These are phyloP conservation scores for Calonectria honghensis DNA, from an alignment of 2,329 filamentous ascomycete genomes.

Conservation along the genomic window DNA sequence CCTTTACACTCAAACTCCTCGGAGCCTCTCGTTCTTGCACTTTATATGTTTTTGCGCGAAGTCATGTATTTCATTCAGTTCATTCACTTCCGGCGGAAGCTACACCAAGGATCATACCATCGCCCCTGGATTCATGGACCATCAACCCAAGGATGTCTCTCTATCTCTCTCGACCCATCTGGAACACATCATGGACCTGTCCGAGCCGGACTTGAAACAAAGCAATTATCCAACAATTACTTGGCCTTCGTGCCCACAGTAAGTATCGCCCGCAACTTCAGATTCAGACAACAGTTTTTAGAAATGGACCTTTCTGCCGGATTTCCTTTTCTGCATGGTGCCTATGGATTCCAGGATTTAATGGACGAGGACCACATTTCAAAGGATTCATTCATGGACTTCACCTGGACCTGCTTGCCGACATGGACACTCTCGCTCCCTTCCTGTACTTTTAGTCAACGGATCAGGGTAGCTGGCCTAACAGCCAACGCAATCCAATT, in stretches of 20 bases:
- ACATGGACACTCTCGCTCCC: conserved; percentile 31
- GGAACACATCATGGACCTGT: conserved; percentile 54
- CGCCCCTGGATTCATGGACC: conserved; percentile 45
- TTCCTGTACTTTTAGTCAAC: conserved; percentile 37
- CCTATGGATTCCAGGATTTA: conserved; percentile 46
- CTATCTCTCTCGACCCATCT: conserved; percentile 35
- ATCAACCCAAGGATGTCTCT: conserved; percentile 37
- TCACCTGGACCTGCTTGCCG: conserved; percentile 35
- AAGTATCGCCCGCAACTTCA: conserved; percentile 62
- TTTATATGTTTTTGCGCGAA: conserved; percentile 53
- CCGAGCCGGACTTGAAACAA: conserved; percentile 58
- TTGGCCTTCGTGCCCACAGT: conserved; percentile 55
- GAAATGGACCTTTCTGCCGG: conserved; percentile 51
- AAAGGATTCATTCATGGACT: conserved; percentile 23
- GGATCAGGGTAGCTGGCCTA: conserved; percentile 46
- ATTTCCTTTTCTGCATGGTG: conserved; percentile 45
- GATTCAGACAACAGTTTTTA: conserved; percentile 49
- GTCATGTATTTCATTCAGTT: conserved; percentile 57
- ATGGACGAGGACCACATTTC: conserved; percentile 49
- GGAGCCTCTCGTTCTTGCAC: conserved; percentile 62
- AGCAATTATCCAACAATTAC: conserved; percentile 48
- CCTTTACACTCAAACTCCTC: conserved; percentile 65
- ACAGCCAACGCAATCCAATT: conserved; percentile 57
- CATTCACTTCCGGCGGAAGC: conserved; percentile 50
- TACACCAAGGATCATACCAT: conserved; percentile 35